Conservation (phyloP, 2,329 filamentous ascomycete species). For the Plenodomus tracheiphilus region DNA sequence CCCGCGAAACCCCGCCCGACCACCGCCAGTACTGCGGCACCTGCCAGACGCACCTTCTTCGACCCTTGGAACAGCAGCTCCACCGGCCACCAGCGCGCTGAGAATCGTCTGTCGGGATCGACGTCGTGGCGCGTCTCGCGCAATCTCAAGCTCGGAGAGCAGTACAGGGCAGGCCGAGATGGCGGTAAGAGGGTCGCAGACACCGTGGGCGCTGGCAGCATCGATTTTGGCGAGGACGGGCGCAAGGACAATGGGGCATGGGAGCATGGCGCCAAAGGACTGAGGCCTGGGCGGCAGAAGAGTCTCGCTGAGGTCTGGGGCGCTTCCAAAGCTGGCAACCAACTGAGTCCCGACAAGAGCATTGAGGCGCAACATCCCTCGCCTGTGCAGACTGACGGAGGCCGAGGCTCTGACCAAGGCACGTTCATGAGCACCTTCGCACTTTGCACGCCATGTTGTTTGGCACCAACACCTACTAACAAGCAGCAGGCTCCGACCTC, state of each 20-base stretch:
- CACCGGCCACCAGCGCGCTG: constrained; percentile 77
- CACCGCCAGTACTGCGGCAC: constrained; percentile 9
- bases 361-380: background rate
- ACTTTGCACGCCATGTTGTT: background rate
- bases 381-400: background rate
- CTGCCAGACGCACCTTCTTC: constrained; percentile 48
- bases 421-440: background rate
- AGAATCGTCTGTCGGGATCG: constrained; percentile 64
- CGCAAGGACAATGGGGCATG: constrained; percentile 58
- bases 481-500: background rate
- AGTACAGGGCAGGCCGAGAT: constrained; percentile 64
- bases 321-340: constrained; percentile 20
- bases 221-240: constrained; percentile 56
- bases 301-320: constrained; percentile 35
- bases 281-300: constrained; percentile 52
- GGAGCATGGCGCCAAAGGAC: constrained; percentile 51
- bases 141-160: constrained; percentile 68
- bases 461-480: background rate
- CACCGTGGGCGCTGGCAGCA: constrained; percentile 66
- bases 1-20: constrained; percentile 3
- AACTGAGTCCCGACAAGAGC: constrained; percentile 7
- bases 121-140: constrained; percentile 74
- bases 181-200: constrained; percentile 65
- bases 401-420: constrained; percentile 4
- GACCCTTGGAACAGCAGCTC: constrained; percentile 75